Evolutionary conservation across 768 basidiomycete species (phyloP), one percentile per base, ranked within the genome.

Genomic region (Roridomyces roridus): DNA sequence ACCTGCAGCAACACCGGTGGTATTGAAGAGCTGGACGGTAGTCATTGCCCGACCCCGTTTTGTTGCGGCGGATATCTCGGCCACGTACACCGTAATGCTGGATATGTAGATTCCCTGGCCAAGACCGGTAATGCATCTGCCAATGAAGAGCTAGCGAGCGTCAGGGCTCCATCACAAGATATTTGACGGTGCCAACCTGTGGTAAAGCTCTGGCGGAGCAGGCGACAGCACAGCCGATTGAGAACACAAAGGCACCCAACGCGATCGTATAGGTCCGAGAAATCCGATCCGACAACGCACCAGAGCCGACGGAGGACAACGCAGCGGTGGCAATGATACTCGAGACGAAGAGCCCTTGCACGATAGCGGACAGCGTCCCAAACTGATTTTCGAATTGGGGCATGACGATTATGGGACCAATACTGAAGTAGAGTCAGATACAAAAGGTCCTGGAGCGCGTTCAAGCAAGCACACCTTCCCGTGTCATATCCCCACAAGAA

Each of bases 391-490:
- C 57, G 61, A 84, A 82, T 18, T 79, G 74, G 2, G 70, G 55
- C 83, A 82, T 83, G 31, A 77, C 73, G 3, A 74, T 81, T 28
- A 82, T 67, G 28, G 80, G 75, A 2, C 80, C 82, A 36, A 65
- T 55, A 49, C 64, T 63, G 31, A 15, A 25, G 18, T 6, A 42
- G 5, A 18, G 29, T 50, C 28, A 57, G n/a, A 36, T 8, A 53
- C 4, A 4, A 25, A 34, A 8, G 42, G n/a, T 15, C 31, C 31
- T 9, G 18, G n/a, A n/a, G n/a, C 18, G 20, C 28, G n/a, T n/a
- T n/a, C n/a, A 41, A 5, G 46, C 31, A 15, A 3, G n/a, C 46
- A 8, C 9, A 58, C 67, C 51, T 63, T 58, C 71, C 74, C 6
- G 73, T 74, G 55, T 74, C 72, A 49, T 67, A 68, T 6, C 74